Percentiles rank a stretch among this genome's conserved stretches.
phyloP scores from a whole-genome alignment of 257 asterid species.

The Solanum corneliomulleri region DNA sequence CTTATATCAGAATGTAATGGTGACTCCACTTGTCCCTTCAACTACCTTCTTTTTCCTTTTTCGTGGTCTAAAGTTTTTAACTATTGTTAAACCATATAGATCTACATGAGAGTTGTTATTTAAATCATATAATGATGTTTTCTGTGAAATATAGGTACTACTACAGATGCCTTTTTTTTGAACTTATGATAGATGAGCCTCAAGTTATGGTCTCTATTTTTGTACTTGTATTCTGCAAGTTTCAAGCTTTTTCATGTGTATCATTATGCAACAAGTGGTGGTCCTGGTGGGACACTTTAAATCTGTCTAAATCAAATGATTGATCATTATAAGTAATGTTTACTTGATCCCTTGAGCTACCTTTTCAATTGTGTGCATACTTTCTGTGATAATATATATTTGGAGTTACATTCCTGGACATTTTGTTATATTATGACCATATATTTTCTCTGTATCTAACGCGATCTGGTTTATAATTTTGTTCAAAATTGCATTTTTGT shows the following conservation, averaged over 20 bases:
- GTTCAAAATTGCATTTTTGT: not conserved
- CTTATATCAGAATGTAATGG: not conserved
- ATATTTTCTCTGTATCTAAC: not conserved
- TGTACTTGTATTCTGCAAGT: not conserved
- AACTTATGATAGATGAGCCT: not conserved
- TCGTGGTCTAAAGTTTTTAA: not conserved
- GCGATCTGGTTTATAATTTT: not conserved
- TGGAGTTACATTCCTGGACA: not conserved
- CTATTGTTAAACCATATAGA: not conserved
- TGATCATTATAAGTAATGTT: not conserved
- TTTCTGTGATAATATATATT: not conserved
- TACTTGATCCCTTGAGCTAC: not conserved
- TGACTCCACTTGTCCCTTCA: not conserved
- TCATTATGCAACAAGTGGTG: not conserved
- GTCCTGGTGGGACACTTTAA: not conserved
- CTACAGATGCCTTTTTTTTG: not conserved
- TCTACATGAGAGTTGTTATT: not conserved
- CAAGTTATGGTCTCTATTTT: not conserved
- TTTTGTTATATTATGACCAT: not conserved
- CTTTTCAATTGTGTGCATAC: not conserved
- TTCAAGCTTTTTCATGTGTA: not conserved
- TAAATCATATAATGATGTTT: not conserved
- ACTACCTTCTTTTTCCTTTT: not conserved
- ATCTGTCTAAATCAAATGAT: not conserved
- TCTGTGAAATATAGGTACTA: not conserved